Evolutionary conservation across 495 filamentous ascomycete genomes (phyloP).

Genomic region (Achaetomiella virescens): DNA sequence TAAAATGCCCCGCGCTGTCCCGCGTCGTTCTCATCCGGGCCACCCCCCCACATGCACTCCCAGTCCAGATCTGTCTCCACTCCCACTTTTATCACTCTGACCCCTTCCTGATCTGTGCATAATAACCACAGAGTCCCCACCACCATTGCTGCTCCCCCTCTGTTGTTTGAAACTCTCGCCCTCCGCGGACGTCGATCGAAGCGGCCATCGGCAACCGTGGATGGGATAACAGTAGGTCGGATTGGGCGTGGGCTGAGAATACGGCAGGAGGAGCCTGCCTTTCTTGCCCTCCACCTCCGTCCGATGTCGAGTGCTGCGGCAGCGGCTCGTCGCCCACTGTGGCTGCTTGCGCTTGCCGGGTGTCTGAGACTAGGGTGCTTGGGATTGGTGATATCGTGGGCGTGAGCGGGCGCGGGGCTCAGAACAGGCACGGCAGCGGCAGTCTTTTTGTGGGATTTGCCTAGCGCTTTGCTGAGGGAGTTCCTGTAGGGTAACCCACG

Average conservation of each 20-base stretch:
- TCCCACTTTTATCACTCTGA: not conserved
- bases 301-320: slow-evolving; percentile 19
- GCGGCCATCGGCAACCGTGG: too few species aligned
- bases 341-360: not conserved
- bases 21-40: not conserved
- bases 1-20: slow-evolving; percentile 4
- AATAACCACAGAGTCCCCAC: too few species aligned
- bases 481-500: not conserved
- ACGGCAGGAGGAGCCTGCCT: slow-evolving; percentile 1
- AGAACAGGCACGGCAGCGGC: not conserved
- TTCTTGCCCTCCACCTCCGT: slow-evolving; percentile 15
- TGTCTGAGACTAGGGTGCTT: not conserved
- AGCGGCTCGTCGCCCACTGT: slow-evolving; percentile 21
- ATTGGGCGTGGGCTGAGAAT: not conserved
- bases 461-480: not conserved
- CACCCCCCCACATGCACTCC: not conserved
- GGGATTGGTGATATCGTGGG: not conserved
- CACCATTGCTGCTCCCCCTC: too few species aligned
- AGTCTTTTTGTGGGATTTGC: not conserved
- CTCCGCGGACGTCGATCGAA: too few species aligned
- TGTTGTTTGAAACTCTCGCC: too few species aligned
- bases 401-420: not conserved
- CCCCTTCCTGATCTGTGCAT: too few species aligned
- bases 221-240: too few species aligned
- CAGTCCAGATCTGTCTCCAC: not conserved